Evolutionary conservation across 192 early-diverging fungal species (phyloP), one percentile per base, ranked within the genome.

Genomic region (Dimargaris verticillata): DNA sequence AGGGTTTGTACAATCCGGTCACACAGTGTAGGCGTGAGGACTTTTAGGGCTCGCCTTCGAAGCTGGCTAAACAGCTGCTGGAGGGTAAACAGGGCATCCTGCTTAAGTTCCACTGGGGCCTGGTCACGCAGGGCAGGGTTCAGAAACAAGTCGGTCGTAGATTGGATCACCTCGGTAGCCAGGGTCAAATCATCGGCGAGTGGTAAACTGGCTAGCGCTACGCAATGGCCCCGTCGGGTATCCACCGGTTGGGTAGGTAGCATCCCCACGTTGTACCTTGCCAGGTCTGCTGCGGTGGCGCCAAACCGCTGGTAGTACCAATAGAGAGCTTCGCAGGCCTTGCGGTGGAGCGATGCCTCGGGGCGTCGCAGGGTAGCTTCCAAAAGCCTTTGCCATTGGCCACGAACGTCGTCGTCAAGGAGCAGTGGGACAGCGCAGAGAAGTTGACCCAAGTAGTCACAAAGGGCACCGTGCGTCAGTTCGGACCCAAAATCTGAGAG

Each of bases 401-500:
- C n/a, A 41, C 22, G 43, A 61, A 64, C 22, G 38, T 24, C 17
- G 55, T 46, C 14, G 17, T 50, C 18, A 20, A 55, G 17, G 38
- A 63, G 57, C 64, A 62, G 28, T 53, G 43, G 67, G 70, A 77
- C 24, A 52, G 73, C 75, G 38, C 74, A 54, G 41, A 73, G 68
- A 18, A 83, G 61, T 38, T 70, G 68, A 0, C 74, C 71, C 42
- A 83, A 71, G 24, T 76, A 74, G 18, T 53, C 59, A 15, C 75
- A 68, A 6, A 80, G 51, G 3, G 78, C 79, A 4, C 53, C 60
- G 14, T 76, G 70, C 9, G 77, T 81, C 65, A 80, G 60, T 29
- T 74, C 64, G 42, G 77, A 66, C 9, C 81, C 81, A 71, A 83
- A 83, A 22, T 80, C 73, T 17, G 83, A 76, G 2, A 76, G 67